These are phyloP conservation scores for Paramecium biaurelia DNA, from an alignment of 73 alveolate species.

Conservation along the genomic window DNA sequence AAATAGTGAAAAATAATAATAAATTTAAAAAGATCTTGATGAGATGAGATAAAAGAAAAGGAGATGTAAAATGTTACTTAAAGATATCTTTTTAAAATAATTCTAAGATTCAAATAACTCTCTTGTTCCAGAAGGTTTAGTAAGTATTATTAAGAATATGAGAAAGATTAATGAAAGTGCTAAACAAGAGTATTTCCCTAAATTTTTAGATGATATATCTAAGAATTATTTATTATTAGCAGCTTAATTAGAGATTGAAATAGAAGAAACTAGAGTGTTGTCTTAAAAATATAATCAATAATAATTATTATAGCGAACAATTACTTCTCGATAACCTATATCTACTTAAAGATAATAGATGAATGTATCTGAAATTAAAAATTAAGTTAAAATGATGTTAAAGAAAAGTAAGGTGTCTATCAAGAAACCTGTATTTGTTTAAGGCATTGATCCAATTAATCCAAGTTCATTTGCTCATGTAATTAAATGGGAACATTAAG, in stretches of 20 bases:
- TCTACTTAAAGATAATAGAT: not conserved
- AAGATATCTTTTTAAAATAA: slow-evolving; percentile 26
- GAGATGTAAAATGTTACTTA: slow-evolving; percentile 42
- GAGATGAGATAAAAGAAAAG: slow-evolving; percentile 34
- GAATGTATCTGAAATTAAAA: slow-evolving; percentile 22
- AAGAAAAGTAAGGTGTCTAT: slow-evolving; percentile 22
- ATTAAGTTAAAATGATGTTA: not conserved
- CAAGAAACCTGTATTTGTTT: slow-evolving; percentile 40
- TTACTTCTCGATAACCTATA: not conserved
- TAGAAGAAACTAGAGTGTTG: slow-evolving; percentile 6
- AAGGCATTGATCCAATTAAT: slow-evolving; percentile 38
- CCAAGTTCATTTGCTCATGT: slow-evolving; percentile 44
- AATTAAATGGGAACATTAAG: slow-evolving; percentile 43
- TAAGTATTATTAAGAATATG: slow-evolving; percentile 7
- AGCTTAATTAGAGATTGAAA: slow-evolving; percentile 13
- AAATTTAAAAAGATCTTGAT: slow-evolving; percentile 5
- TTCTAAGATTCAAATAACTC: slow-evolving; percentile 7
- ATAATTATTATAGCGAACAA: not conserved
- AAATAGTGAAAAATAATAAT: slow-evolving; percentile 6
- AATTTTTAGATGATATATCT: not conserved
- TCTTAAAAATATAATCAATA: slow-evolving; percentile 3
- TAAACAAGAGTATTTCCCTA: slow-evolving; percentile 12
- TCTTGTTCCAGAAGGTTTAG: slow-evolving; percentile 35
- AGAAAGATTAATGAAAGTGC: slow-evolving; percentile 47
- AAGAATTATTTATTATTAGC: not conserved